phyloP scores from a whole-genome alignment of 1,139 yeast species.

The Candida smagusa region DNA sequence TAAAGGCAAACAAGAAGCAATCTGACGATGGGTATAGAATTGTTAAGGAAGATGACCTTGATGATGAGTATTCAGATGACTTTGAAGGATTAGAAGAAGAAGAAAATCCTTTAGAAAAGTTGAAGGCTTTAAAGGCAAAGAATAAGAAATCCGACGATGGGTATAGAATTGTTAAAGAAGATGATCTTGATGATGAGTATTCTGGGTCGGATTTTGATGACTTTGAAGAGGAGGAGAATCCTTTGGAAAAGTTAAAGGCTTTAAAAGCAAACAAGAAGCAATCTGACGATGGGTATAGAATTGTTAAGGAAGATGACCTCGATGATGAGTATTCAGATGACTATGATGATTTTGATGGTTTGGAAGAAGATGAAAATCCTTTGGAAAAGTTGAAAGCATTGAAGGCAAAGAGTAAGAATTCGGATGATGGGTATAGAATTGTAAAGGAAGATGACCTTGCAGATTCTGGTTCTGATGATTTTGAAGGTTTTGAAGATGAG shows the following conservation, averaged over 20 bases:
- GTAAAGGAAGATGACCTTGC: constrained; percentile 2
- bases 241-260: constrained; percentile 15
- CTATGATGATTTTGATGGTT: constrained; percentile 3
- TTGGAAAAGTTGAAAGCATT: constrained; percentile 19
- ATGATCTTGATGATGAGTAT: constrained; percentile 11
- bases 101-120: constrained; percentile 14
- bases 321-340: constrained; percentile 9
- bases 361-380: constrained; percentile 5
- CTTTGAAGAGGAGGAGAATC: constrained; percentile 11
- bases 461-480: constrained; percentile 5
- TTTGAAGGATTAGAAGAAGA: constrained; percentile 9
- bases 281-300: constrained; percentile 10
- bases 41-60: constrained; percentile 19
- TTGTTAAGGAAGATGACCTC: constrained; percentile 20
- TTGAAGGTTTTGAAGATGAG: constrained; percentile 14
- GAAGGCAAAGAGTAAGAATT: constrained; percentile 16
- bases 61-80: constrained; percentile 8
- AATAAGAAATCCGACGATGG: constrained; percentile 8
- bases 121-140: constrained; percentile 18
- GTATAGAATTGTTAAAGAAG: constrained; percentile 22
- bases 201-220: constrained; percentile 12
- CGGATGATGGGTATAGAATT: constrained; percentile 1
- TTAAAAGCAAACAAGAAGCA: constrained; percentile 16
- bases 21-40: constrained; percentile 12
- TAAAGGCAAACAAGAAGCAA: constrained; percentile 16